Conservation (phyloP, 768 basidiomycete genomes). For the Amanita subjunquillea region DNA sequence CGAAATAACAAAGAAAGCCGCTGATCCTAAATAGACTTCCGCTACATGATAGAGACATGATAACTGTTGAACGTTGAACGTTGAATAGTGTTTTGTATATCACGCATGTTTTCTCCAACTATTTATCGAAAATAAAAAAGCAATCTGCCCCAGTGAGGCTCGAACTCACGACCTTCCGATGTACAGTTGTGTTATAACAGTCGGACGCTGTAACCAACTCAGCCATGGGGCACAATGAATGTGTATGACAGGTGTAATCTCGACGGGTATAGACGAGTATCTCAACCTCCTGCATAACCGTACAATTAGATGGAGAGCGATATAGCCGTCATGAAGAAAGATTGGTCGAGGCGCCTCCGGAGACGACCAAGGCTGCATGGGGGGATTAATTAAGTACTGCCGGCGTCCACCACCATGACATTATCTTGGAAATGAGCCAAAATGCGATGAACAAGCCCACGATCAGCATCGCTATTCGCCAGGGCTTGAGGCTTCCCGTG, state of each 20-base stretch:
- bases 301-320: not conserved
- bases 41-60: not conserved
- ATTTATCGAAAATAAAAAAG: not conserved
- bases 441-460: constrained; percentile 43
- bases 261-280: too few species aligned
- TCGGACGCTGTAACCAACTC: constrained; percentile 74
- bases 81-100: too few species aligned
- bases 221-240: constrained; percentile 52
- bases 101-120: too few species aligned
- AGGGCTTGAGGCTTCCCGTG: constrained; percentile 56
- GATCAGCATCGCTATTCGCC: constrained; percentile 54
- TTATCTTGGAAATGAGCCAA: constrained; percentile 45
- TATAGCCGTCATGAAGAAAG: not conserved
- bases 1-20: not conserved
- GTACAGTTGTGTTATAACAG: constrained; percentile 31
- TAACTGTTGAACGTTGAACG: not conserved
- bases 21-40: not conserved
- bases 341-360: not conserved
- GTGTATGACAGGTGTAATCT: not conserved
- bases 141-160: constrained; percentile 54
- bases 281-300: too few species aligned
- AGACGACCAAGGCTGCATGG: not conserved
- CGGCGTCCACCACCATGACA: constrained; percentile 28
- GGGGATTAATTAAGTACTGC: not conserved
- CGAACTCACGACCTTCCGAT: constrained; percentile 68